Percentiles rank a stretch among this genome's conserved stretches.
phyloP scores from a whole-genome alignment of 1,284 basidiomycete species.

The Irpex sp. region DNA sequence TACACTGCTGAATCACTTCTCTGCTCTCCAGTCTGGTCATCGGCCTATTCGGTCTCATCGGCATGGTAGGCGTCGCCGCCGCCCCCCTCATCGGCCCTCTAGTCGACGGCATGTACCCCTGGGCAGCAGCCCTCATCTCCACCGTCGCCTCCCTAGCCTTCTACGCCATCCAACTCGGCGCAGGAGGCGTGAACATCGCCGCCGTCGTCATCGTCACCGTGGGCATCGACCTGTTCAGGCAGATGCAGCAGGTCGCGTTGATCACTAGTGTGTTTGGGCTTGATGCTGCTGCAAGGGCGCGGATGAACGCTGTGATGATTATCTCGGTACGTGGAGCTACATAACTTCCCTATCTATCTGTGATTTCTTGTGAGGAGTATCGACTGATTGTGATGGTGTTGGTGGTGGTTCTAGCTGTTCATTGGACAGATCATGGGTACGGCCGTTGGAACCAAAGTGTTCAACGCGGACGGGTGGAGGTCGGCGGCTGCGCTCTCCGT shows the following conservation, averaged over 20 bases:
- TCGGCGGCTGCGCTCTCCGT: conserved; percentile 55
- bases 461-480: conserved; percentile 61
- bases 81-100: conserved; percentile 55
- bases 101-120: conserved; percentile 55
- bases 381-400: background rate
- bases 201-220: conserved; percentile 50
- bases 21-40: conserved; percentile 43
- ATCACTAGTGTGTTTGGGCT: conserved; percentile 44
- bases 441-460: conserved; percentile 58
- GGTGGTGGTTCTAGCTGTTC: conserved; percentile 35
- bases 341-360: background rate
- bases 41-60: conserved; percentile 61
- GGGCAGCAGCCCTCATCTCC: conserved; percentile 49
- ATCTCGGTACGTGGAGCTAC: conserved; percentile 39
- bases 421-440: conserved; percentile 59
- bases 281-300: conserved; percentile 42
- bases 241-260: conserved; percentile 47
- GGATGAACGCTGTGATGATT: conserved; percentile 56
- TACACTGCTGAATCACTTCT: no score
- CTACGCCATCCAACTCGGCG: conserved; percentile 49
- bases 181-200: conserved; percentile 46
- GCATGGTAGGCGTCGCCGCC: conserved; percentile 49
- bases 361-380: background rate
- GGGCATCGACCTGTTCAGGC: conserved; percentile 51
- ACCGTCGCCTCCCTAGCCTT: conserved; percentile 36